Conservation (phyloP, 2,329 filamentous ascomycete genomes). For the Sarocladium strictum region DNA sequence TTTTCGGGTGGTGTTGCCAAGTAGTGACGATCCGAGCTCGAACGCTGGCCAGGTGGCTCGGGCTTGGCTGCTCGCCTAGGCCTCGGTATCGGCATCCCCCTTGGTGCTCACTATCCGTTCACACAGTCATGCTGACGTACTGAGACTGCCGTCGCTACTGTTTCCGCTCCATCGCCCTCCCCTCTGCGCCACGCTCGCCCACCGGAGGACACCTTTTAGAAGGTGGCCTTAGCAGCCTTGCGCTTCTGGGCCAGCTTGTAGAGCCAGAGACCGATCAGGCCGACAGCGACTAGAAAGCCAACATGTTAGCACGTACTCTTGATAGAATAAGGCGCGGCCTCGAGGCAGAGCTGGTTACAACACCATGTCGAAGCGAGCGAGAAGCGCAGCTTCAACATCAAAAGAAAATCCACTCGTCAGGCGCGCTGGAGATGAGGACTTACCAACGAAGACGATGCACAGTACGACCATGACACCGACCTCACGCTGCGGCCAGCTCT, state of each 20-base stretch:
- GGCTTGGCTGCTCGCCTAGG: not conserved
- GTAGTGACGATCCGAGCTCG: not conserved
- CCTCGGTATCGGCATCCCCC: not conserved
- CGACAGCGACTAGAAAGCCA: constrained; percentile 23
- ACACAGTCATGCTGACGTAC: not conserved
- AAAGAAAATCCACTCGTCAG: no score
- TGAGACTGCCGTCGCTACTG: not conserved
- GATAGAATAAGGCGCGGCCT: no score
- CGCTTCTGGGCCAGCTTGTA: constrained; percentile 25
- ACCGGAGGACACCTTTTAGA: constrained; percentile 18
- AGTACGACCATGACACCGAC: constrained; percentile 37
- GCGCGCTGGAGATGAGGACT: no score
- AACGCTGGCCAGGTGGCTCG: not conserved
- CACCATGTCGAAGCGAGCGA: no score
- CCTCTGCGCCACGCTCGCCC: constrained; percentile 9
- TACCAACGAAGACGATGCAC: constrained; percentile 36
- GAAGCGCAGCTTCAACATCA: no score
- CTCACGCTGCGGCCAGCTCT: constrained; percentile 33
- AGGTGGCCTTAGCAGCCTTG: constrained; percentile 25
- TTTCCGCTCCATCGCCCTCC: constrained; percentile 14
- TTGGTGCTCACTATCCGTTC: not conserved
- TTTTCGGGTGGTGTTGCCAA: not conserved
- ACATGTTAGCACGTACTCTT: constrained; percentile 14
- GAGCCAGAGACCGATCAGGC: constrained; percentile 24
- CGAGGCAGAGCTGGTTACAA: no score